Base-by-base conservation (phyloP, 2,329 filamentous ascomycete species). In the Mollisiaceae sp. region DNA sequence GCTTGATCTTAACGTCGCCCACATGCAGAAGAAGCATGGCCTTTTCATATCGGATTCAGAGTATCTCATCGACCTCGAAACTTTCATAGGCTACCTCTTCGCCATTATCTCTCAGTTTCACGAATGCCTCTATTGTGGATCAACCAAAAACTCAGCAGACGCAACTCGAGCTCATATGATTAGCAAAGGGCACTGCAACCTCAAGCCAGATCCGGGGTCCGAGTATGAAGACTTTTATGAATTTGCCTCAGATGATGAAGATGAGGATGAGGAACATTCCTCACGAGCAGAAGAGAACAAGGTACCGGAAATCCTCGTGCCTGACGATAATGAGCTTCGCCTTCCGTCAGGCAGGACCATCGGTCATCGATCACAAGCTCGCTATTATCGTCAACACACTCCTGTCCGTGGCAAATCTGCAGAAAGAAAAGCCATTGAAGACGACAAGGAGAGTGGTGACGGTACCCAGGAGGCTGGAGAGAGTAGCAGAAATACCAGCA, bases 91-190 rank as follows among this genome's bases (percentile, higher is more conserved):
- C 47, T 85, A 85, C 62, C 73, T 86, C 0, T 78, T 82, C 60
- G 77, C 84, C 9, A 73, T 86, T 22, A 80, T 86, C 15, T 80
- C 76, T 22, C 78, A 73, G 0, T 85, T 83, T 62, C 75, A 76
- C 20, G 82, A 85, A 71, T 87, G 85, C 65, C 76, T 86, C 43
- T 79, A 77, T 22, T 86, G 84, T 67, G 81, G 81, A 0, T 81
- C 77, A 15, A 73, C 79, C 43, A 77, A 81, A 38, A 72, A 73
- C 0, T 82, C 79, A 0, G 74, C 76, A 0, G 76, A 82, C 59
- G 84, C 79, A 0, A 79, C 81, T 0, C 82, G 83, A 67, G 82
- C 84, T 41, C 85, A 85, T 62, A 85, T 85, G 83, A 69, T 74
- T 0, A 78, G 74, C 2, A 84, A 82, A 57, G 79, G 81, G 0